A percentile compares a stretch with the other conserved stretches of the same genome.
phyloP scores from a whole-genome alignment of 805 yeast genomes.

The Wickerhamomyces xylosicus region DNA sequence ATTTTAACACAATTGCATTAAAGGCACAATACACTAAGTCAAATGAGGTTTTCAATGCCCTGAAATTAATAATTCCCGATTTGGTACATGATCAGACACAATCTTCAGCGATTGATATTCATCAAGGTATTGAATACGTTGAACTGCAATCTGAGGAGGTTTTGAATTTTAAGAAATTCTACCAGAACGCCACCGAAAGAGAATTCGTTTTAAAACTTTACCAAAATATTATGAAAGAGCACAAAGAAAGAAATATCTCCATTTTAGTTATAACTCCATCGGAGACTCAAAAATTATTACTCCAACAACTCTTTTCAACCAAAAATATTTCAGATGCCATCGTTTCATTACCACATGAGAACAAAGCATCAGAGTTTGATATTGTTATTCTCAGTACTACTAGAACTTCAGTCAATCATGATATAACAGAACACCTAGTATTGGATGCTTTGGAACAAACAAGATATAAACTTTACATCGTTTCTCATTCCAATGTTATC shows the following conservation, averaged over 20 bases:
- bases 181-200: slow-evolving; percentile 35
- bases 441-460: not conserved
- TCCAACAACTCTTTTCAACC: slow-evolving; percentile 27
- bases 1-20: not conserved
- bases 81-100: not conserved
- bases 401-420: not conserved
- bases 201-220: slow-evolving; percentile 34
- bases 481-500: not conserved
- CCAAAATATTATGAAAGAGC: slow-evolving; percentile 30
- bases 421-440: not conserved
- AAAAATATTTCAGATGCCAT: not conserved
- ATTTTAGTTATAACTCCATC: slow-evolving; percentile 33
- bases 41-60: not conserved
- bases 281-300: slow-evolving; percentile 28
- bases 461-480: not conserved
- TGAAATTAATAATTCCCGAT: slow-evolving; percentile 1
- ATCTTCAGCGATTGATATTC: slow-evolving; percentile 20
- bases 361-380: not conserved
- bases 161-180: slow-evolving; percentile 3
- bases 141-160: slow-evolving; percentile 14
- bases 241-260: slow-evolving; percentile 29
- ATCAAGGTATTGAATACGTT: slow-evolving; percentile 23
- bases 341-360: not conserved
- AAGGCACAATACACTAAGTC: not conserved
- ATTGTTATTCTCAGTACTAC: not conserved